These are phyloP conservation scores for Lophiostoma macrostomum DNA, from an alignment of 495 filamentous ascomycete species.

Conservation along the genomic window DNA sequence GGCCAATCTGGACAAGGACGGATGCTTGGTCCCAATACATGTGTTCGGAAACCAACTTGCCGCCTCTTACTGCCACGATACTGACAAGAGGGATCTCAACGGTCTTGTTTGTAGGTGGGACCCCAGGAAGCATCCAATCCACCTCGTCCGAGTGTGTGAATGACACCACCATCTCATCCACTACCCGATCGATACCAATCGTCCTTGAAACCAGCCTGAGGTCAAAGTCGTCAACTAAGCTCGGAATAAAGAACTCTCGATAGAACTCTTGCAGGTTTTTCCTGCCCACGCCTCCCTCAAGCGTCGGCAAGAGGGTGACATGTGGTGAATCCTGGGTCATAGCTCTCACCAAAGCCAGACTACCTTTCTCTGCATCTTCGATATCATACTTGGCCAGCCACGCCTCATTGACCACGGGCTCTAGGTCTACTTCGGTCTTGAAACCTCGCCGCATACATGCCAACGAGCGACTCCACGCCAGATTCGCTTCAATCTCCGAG, in stretches of 20 bases:
- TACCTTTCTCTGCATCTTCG: constrained; percentile 26
- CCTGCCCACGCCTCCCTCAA: constrained; percentile 38
- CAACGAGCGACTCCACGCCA: constrained; percentile 59
- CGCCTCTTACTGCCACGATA: constrained; percentile 38
- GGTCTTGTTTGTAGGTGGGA: constrained; percentile 39
- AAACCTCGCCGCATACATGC: constrained; percentile 37
- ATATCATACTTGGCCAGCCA: constrained; percentile 24
- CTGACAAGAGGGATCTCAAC: constrained; percentile 40
- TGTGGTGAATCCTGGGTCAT: constrained; percentile 39
- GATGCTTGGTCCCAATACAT: constrained; percentile 45
- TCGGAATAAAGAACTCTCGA: constrained; percentile 40
- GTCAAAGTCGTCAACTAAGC: constrained; percentile 35
- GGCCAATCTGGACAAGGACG: constrained; percentile 39
- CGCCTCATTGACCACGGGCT: constrained; percentile 15
- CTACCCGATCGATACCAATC: constrained; percentile 39
- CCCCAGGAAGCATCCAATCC: constrained; percentile 41
- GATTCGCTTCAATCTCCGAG: constrained; percentile 49
- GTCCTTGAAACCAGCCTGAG: constrained; percentile 39
- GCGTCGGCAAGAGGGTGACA: constrained; percentile 39
- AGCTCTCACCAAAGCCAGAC: constrained; percentile 32
- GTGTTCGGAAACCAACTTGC: constrained; percentile 41
- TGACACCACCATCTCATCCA: constrained; percentile 41
- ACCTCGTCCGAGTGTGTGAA: constrained; percentile 42
- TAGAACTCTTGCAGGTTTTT: constrained; percentile 40
- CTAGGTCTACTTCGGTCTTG: constrained; percentile 31